A percentile compares a stretch with the other conserved stretches of the same genome.
Conservation (phyloP, 345 rosid species). For the Cardamine resedifolia region DNA sequence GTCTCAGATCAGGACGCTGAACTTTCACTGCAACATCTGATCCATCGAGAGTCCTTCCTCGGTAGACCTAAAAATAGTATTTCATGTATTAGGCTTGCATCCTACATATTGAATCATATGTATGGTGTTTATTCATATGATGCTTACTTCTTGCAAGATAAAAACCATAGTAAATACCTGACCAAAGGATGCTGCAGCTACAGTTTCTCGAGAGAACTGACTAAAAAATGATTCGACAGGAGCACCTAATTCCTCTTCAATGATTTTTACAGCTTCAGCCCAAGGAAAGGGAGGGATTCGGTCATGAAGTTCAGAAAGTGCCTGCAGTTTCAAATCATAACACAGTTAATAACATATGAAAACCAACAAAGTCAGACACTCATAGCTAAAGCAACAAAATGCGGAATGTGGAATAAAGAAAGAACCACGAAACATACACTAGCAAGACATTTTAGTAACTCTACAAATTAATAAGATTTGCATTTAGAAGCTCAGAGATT, state of each 20-base stretch:
- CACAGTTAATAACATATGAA: conserved; percentile 15
- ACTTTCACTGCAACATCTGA: conserved; percentile 84
- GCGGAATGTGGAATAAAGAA: conserved; percentile 11
- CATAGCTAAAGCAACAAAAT: not conserved
- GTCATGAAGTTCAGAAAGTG: conserved; percentile 84
- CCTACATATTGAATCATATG: conserved; percentile 13
- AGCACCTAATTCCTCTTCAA: conserved; percentile 87
- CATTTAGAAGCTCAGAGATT: not conserved
- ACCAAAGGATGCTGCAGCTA: conserved; percentile 97
- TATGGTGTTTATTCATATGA: conserved; percentile 15
- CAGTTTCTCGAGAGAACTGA: conserved; percentile 76
- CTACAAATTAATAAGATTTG: not conserved
- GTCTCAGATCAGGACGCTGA: conserved; percentile 88
- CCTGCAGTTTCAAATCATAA: conserved; percentile 54
- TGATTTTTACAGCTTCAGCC: conserved; percentile 65
- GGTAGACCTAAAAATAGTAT: conserved; percentile 64
- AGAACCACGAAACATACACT: not conserved
- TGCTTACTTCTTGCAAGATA: conserved; percentile 15
- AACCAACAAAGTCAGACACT: not conserved
- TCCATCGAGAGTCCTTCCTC: conserved; percentile 75
- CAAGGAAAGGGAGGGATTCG: conserved; percentile 87
- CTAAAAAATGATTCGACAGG: conserved; percentile 67
- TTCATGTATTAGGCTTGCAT: conserved; percentile 18
- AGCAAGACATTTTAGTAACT: not conserved
- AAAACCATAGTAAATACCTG: conserved; percentile 52